These are phyloP conservation scores for Fusarium sp. DNA, from an alignment of 2,329 filamentous ascomycete genomes.

Conservation along the genomic window DNA sequence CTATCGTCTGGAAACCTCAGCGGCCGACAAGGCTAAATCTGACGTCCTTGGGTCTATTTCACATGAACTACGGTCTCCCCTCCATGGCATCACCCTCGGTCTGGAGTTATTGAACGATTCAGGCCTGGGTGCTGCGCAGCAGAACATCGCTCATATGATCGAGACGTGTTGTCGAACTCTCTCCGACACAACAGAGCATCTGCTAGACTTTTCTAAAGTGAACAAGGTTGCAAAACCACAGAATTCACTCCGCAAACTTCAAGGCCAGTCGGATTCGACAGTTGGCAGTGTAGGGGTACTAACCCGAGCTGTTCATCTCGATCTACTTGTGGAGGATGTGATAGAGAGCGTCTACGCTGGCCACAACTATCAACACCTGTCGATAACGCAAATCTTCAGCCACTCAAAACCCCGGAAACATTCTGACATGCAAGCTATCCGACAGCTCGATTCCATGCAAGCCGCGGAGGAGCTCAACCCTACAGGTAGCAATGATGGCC, in stretches of 20 bases:
- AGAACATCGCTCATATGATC: not conserved
- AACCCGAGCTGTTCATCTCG: not conserved
- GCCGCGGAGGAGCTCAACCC: no score
- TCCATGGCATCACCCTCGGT: not conserved
- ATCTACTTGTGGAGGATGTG: not conserved
- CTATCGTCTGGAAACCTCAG: not conserved
- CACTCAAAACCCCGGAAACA: no score
- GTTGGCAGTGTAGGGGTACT: no score
- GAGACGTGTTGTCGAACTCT: conserved; percentile 1
- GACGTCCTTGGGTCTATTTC: conserved; percentile 2
- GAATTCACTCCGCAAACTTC: fast-evolving
- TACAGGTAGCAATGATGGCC: no score
- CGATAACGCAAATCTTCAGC: not conserved
- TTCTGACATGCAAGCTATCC: not conserved
- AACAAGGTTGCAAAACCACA: not conserved
- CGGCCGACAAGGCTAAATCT: not conserved
- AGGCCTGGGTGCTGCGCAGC: not conserved
- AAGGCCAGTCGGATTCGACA: no score
- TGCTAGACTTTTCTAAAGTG: not conserved
- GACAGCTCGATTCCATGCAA: not conserved
- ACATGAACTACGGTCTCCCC: conserved; percentile 3
- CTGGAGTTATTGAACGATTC: not conserved
- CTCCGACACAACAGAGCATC: not conserved
- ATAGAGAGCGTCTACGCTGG: conserved; percentile 10
- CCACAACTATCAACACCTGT: not conserved